Percentiles rank a stretch among this genome's conserved stretches.
Evolutionary conservation across 129 eudicot species (phyloP).

Genomic region (Lactuca sativa): DNA sequence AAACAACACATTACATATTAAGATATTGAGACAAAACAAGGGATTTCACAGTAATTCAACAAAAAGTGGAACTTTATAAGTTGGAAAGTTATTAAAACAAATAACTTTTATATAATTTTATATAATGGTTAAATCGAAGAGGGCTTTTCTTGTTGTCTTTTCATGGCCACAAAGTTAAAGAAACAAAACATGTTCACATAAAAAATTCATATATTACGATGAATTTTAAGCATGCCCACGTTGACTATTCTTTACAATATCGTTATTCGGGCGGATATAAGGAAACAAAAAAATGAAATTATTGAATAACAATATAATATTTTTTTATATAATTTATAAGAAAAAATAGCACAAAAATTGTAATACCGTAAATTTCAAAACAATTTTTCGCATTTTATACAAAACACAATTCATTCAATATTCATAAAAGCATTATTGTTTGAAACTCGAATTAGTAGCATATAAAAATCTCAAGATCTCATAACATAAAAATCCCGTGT

Average conservation of each 20-base stretch:
- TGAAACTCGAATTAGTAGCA: too few species aligned
- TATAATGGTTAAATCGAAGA: neutral
- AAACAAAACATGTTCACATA: neutral
- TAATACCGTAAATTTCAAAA: too few species aligned
- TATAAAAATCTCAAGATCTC: too few species aligned
- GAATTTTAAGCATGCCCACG: neutral
- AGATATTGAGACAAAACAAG: neutral
- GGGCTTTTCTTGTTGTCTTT: neutral
- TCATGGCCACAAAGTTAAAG: too few species aligned
- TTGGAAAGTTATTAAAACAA: neutral
- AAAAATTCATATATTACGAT: too few species aligned
- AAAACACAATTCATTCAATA: too few species aligned
- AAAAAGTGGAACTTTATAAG: neutral
- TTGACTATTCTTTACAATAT: neutral
- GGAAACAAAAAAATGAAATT: neutral
- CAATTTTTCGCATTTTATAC: too few species aligned
- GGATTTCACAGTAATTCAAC: neutral
- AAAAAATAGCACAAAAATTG: too few species aligned
- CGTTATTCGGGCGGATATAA: neutral
- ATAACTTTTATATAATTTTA: neutral
- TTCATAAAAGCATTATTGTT: too few species aligned
- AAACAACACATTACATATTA: neutral
- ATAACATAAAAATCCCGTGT: too few species aligned
- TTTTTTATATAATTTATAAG: too few species aligned
- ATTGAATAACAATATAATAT: too few species aligned